A percentile compares a stretch with the other conserved stretches of the same genome.
Evolutionary conservation across 202 grass and related monocot genomes (phyloP).

Genomic region (Zizania palustris): DNA sequence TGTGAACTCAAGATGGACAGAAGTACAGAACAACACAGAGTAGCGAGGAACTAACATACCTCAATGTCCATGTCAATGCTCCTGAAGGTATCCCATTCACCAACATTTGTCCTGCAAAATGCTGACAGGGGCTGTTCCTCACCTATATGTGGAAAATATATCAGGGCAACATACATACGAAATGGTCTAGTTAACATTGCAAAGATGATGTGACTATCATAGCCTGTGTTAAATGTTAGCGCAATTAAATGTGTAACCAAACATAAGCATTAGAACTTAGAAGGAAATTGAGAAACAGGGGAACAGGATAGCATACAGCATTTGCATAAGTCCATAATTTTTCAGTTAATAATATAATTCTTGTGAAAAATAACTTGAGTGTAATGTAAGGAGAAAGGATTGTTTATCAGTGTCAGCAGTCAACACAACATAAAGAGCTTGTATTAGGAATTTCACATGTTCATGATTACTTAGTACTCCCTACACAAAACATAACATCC

Average conservation of each 20-base stretch:
- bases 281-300: neutral
- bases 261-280: neutral
- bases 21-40: conserved; percentile 3
- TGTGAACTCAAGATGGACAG: neutral
- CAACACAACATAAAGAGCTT: neutral
- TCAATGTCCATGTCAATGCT: conserved; percentile 87
- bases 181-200: conserved; percentile 3
- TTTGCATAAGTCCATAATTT: neutral
- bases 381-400: neutral
- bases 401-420: neutral
- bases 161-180: neutral
- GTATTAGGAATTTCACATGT: neutral
- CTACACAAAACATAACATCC: neutral
- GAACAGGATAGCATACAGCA: neutral
- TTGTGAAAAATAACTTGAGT: neutral
- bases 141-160: conserved; percentile 47
- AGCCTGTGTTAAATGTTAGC: conserved; percentile 9
- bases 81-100: conserved; percentile 80
- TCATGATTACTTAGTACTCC: neutral
- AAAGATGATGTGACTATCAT: neutral
- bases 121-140: conserved; percentile 64
- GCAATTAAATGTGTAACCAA: neutral
- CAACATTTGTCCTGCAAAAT: conserved; percentile 73
- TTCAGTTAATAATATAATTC: neutral
- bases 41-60: conserved; percentile 41